Percentiles rank a stretch among this genome's conserved stretches.
Conservation (phyloP, 805 yeast genomes). For the Candida nitratophila region DNA sequence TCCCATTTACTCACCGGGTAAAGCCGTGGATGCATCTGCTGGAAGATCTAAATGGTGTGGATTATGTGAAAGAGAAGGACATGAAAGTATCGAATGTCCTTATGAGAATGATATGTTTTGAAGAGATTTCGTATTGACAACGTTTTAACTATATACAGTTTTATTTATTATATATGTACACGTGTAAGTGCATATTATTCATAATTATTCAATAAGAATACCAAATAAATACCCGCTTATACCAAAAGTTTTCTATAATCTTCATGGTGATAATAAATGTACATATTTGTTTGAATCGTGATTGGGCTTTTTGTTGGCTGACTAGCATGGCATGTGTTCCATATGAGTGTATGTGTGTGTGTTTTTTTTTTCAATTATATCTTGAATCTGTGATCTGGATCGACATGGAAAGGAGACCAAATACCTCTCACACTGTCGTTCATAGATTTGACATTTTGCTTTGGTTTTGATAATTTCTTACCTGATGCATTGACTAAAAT, state of each 20-base stretch:
- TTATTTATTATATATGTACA: background rate
- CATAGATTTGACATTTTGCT: slow-evolving; percentile 69
- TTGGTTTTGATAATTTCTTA: slow-evolving; percentile 49
- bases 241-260: no score
- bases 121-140: no score
- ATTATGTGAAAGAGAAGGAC: slow-evolving; percentile 86
- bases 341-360: no score
- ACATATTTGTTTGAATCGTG: no score
- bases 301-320: no score
- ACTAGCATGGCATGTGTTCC: no score
- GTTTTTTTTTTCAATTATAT: slow-evolving; percentile 21
- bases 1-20: slow-evolving; percentile 44
- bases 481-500: slow-evolving; percentile 69
- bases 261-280: no score
- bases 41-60: slow-evolving; percentile 89
- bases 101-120: slow-evolving; percentile 57
- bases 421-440: slow-evolving; percentile 89
- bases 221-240: no score
- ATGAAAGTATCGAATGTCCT: slow-evolving; percentile 82
- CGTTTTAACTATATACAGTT: background rate
- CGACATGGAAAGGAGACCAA: slow-evolving; percentile 93
- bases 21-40: slow-evolving; percentile 53
- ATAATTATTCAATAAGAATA: no score
- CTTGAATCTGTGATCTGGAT: slow-evolving; percentile 40
- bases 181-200: no score